phyloP scores from a whole-genome alignment of 2,329 filamentous ascomycete species.

The Graphilbum ipis-grandicollis region DNA sequence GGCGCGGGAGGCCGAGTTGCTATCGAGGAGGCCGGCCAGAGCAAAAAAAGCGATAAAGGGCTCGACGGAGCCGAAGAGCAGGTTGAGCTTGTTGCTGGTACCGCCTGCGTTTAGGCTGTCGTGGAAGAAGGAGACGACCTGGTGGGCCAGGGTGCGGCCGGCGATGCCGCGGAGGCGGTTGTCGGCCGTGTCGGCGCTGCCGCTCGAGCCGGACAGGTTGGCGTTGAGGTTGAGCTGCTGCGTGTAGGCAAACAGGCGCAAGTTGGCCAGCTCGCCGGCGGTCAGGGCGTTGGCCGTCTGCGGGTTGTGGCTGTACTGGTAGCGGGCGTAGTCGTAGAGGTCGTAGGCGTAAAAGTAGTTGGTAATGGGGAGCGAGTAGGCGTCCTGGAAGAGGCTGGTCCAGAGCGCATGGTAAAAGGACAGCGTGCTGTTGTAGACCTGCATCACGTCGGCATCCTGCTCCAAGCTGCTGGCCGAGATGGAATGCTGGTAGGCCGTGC shows the following conservation, averaged over 20 bases:
- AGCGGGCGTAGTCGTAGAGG: slow-evolving; percentile 38
- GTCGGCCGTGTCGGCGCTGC: slow-evolving; percentile 39
- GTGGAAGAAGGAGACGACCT: slow-evolving; percentile 24
- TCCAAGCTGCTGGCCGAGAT: slow-evolving; percentile 12
- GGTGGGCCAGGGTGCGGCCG: slow-evolving; percentile 32
- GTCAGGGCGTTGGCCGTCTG: slow-evolving; percentile 22
- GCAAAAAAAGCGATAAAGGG: slow-evolving; percentile 38
- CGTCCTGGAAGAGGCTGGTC: slow-evolving; percentile 18
- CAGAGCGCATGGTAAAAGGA: slow-evolving; percentile 27
- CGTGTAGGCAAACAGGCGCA: slow-evolving; percentile 45
- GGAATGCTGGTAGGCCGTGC: slow-evolving; percentile 19
- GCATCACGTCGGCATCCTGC: slow-evolving; percentile 7
- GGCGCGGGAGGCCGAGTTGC: slow-evolving; percentile 31
- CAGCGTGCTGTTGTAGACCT: slow-evolving; percentile 12
- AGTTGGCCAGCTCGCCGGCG: slow-evolving; percentile 27
- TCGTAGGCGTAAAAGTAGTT: slow-evolving; percentile 32
- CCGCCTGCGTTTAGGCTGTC: slow-evolving; percentile 22
- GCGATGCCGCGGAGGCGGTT: slow-evolving; percentile 35
- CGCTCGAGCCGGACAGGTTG: slow-evolving; percentile 41
- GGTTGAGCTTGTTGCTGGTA: slow-evolving; percentile 26
- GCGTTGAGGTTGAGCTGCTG: slow-evolving; percentile 42
- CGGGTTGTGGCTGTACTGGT: slow-evolving; percentile 32
- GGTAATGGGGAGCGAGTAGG: slow-evolving; percentile 17
- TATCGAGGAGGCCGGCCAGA: slow-evolving; percentile 28
- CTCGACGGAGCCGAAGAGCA: slow-evolving; percentile 36